Conservation (phyloP, 23 red algal species). For the Gracilaria domingensis region DNA sequence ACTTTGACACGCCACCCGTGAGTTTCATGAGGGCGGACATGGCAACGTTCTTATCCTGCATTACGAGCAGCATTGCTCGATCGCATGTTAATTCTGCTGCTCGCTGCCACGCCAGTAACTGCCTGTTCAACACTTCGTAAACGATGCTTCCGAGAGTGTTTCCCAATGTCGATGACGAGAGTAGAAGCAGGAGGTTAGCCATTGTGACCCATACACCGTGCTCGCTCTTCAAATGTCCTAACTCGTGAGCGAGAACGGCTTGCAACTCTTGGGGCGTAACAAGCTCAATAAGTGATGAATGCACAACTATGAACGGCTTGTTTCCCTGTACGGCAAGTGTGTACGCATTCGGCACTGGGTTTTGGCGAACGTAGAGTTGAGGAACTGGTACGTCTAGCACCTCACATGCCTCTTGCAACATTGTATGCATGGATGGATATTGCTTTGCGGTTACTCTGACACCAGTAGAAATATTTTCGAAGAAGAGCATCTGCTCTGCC, state of each 20-base stretch:
- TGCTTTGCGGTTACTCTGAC: slow-evolving; percentile 81
- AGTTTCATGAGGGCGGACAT: slow-evolving; percentile 94
- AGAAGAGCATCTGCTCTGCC: slow-evolving; percentile 75
- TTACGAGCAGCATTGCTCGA: slow-evolving; percentile 94
- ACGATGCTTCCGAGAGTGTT: slow-evolving; percentile 63
- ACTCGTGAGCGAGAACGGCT: slow-evolving; percentile 93
- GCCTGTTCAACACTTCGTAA: slow-evolving; percentile 61
- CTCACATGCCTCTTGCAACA: slow-evolving; percentile 74
- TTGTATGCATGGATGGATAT: slow-evolving; percentile 79
- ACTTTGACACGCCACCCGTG: slow-evolving; percentile 75
- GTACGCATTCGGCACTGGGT: slow-evolving; percentile 93
- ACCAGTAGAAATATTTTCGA: slow-evolving; percentile 92
- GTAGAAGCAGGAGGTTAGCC: slow-evolving; percentile 87
- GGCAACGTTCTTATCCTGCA: slow-evolving; percentile 81
- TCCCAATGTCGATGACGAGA: slow-evolving; percentile 60
- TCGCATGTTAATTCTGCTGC: slow-evolving; percentile 96
- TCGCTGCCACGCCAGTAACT: slow-evolving; percentile 79
- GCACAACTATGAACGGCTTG: slow-evolving; percentile 93
- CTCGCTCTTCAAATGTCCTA: slow-evolving; percentile 95
- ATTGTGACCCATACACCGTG: slow-evolving; percentile 96
- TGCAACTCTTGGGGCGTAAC: slow-evolving; percentile 86
- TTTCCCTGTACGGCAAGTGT: slow-evolving; percentile 95
- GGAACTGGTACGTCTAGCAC: slow-evolving; percentile 87
- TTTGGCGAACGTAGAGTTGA: slow-evolving; percentile 90
- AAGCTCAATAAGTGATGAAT: slow-evolving; percentile 86